A percentile compares a stretch with the other conserved stretches of the same genome.
Evolutionary conservation across 768 basidiomycete genomes (phyloP).

Genomic region (Boletus rubescentipes): DNA sequence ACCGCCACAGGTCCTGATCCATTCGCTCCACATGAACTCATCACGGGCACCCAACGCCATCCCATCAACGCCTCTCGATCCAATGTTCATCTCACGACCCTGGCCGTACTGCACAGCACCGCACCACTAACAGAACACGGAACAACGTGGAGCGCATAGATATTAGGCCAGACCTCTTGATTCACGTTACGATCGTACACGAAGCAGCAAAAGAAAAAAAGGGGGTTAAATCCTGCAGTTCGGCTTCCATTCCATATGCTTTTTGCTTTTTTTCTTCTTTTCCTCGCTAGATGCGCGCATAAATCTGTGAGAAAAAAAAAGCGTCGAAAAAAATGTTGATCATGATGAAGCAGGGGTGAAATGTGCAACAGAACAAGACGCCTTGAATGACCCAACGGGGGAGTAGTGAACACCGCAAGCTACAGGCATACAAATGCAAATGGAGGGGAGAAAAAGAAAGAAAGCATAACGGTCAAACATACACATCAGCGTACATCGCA

Average conservation of each 20-base stretch:
- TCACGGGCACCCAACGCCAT: no score
- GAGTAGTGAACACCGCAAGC: slow-evolving; percentile 19
- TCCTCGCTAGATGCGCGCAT: slow-evolving; percentile 18
- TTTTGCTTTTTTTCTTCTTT: slow-evolving; percentile 10
- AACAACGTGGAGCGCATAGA: slow-evolving; percentile 6
- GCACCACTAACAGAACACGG: no score
- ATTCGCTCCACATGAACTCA: no score
- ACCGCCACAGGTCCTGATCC: no score
- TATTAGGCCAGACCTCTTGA: slow-evolving; percentile 1
- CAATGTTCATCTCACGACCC: no score
- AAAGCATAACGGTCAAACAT: slow-evolving; percentile 25
- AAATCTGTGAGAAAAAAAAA: slow-evolving; percentile 1
- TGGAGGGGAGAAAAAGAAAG: not conserved
- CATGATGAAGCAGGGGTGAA: slow-evolving; percentile 9
- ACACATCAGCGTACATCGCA: slow-evolving; percentile 29
- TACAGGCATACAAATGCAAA: slow-evolving; percentile 32
- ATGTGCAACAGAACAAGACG: slow-evolving; percentile 9
- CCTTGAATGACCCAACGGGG: slow-evolving; percentile 1
- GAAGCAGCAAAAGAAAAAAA: not conserved
- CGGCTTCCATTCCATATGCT: slow-evolving; percentile 18
- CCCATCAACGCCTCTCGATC: no score
- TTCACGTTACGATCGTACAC: slow-evolving; percentile 9
- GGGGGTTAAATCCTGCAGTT: slow-evolving; percentile 11
- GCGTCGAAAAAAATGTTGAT: not conserved
- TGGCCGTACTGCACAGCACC: no score